Evolutionary conservation across 176 grass and related monocot species (phyloP).

Genomic region (Oryza punctata): DNA sequence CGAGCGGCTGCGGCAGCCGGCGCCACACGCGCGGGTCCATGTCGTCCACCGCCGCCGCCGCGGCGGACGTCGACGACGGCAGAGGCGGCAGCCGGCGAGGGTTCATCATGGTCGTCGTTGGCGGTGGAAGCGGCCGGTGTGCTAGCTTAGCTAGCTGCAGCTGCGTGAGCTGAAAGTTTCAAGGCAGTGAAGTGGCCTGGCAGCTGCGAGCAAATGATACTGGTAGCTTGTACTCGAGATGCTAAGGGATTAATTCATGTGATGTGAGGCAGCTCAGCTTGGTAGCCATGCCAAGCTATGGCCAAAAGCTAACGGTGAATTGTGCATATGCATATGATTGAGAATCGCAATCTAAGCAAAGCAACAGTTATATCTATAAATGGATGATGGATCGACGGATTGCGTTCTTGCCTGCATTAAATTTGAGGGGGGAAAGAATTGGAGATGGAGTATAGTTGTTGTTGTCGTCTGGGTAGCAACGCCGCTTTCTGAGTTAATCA

Average conservation of each 20-base stretch:
- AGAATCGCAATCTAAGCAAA: not conserved
- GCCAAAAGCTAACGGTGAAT: not conserved
- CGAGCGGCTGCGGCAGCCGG: slow-evolving; percentile 66
- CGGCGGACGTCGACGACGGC: not conserved
- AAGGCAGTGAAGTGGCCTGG: slow-evolving; percentile 15
- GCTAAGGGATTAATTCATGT: slow-evolving; percentile 23
- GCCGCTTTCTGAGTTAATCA: too few relatives aligned
- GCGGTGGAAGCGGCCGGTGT: not conserved
- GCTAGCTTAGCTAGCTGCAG: not conserved
- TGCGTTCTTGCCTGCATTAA: not conserved
- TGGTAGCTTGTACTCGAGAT: not conserved
- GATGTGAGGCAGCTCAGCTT: not conserved
- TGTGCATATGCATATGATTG: slow-evolving; percentile 19
- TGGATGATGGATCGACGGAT: not conserved
- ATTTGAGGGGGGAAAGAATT: not conserved
- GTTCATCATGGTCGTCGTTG: slow-evolving; percentile 26
- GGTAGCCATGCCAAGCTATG: not conserved
- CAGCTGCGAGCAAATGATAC: not conserved
- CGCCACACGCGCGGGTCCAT: slow-evolving; percentile 87
- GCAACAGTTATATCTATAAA: not conserved
- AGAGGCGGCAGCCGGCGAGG: slow-evolving; percentile 21
- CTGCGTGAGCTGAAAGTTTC: not conserved
- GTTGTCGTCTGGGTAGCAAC: not conserved
- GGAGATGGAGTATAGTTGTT: too few relatives aligned
- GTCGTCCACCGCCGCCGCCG: not conserved